phyloP scores from a whole-genome alignment of 192 early-diverging fungal species.

The Coemansia guatemalensis region DNA sequence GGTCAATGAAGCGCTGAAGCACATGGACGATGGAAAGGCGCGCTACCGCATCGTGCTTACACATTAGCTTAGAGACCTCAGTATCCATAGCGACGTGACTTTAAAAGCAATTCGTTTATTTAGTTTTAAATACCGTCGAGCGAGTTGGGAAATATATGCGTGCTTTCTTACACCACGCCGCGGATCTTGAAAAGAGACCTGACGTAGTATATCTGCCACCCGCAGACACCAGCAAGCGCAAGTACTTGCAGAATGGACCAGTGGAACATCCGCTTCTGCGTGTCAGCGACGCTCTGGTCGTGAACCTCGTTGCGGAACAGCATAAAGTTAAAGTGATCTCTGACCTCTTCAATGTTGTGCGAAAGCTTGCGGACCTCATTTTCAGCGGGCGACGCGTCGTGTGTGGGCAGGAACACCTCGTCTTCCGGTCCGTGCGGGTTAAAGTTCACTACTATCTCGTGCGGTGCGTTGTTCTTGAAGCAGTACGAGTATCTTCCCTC shows the following conservation, averaged over 20 bases:
- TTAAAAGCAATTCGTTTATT: not conserved
- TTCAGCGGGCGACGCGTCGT: conserved; percentile 42
- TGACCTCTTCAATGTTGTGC: conserved; percentile 51
- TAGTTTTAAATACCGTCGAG: not conserved
- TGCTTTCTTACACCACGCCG: conserved; percentile 34
- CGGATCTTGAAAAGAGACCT: conserved; percentile 53
- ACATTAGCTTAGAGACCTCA: conserved; percentile 30
- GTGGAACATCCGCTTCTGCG: conserved; percentile 49
- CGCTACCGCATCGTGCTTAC: conserved; percentile 71
- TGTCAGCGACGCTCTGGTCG: conserved; percentile 44
- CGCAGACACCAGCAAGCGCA: conserved; percentile 44
- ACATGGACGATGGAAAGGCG: conserved; percentile 61
- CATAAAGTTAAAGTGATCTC: conserved; percentile 53
- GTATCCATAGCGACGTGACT: too few relatives aligned
- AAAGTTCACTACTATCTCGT: conserved; percentile 53
- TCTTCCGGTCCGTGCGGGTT: conserved; percentile 51
- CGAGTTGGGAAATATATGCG: not conserved
- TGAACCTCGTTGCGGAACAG: conserved; percentile 53
- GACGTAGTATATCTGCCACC: conserved; percentile 55
- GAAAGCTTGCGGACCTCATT: conserved; percentile 50
- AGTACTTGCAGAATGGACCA: conserved; percentile 47
- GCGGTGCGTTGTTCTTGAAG: conserved; percentile 46
- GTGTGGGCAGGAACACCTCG: conserved; percentile 27
- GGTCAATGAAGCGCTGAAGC: conserved; percentile 62
- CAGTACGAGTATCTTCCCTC: conserved; percentile 51